A percentile compares a stretch with the other conserved stretches of the same genome.
Conservation (phyloP, 108 stramenopile genomes). For the Stephanodiscus minutulus region DNA sequence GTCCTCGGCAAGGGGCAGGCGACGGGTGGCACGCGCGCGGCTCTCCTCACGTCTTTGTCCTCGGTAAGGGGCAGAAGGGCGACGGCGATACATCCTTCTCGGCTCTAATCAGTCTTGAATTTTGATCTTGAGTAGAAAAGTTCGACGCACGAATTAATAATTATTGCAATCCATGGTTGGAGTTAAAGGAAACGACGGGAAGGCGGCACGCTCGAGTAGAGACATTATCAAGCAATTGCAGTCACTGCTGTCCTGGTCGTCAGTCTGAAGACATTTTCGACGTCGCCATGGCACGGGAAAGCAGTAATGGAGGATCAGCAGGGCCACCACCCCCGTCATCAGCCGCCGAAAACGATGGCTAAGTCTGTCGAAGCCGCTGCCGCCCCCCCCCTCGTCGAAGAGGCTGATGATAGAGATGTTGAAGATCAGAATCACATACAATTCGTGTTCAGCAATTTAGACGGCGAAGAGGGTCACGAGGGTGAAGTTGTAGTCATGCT, state of each 20-base stretch:
- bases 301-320: conserved; percentile 29
- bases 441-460: conserved; percentile 49
- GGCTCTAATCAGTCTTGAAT: too few relatives aligned
- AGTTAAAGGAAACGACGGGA: conserved; percentile 36
- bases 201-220: conserved; percentile 10
- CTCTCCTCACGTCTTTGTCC: too few relatives aligned
- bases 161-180: conserved; percentile 2
- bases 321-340: neutral
- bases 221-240: conserved; percentile 10
- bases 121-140: too few relatives aligned
- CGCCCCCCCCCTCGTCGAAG: neutral
- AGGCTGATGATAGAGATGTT: neutral
- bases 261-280: conserved; percentile 8
- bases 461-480: conserved; percentile 26
- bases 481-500: conserved; percentile 50
- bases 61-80: too few relatives aligned
- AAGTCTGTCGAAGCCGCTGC: neutral
- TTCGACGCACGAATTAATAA: neutral
- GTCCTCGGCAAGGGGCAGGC: too few relatives aligned
- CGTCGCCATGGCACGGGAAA: conserved; percentile 28
- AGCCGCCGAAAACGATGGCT: neutral
- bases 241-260: conserved; percentile 8
- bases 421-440: conserved; percentile 44
- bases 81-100: too few relatives aligned
- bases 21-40: too few relatives aligned